Evolutionary conservation across 2,329 filamentous ascomycete genomes (phyloP).

Genomic region (Aspergillus candidus): DNA sequence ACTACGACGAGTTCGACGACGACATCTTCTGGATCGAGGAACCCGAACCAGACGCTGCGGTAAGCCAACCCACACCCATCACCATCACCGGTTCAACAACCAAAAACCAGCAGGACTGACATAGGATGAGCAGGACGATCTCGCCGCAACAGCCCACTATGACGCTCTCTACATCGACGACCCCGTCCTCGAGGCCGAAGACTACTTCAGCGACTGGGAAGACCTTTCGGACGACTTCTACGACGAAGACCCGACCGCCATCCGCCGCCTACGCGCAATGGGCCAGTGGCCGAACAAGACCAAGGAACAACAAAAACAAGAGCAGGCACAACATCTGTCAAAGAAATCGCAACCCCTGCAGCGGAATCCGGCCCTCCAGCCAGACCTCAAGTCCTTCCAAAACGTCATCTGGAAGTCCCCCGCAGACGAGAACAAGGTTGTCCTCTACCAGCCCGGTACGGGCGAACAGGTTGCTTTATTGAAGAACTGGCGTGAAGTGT

Average conservation of each 20-base stretch:
- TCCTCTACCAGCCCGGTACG: slow-evolving; percentile 33
- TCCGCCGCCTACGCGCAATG: slow-evolving; percentile 17
- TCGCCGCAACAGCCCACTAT: slow-evolving; percentile 37
- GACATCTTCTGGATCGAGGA: slow-evolving; percentile 32
- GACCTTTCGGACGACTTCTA: slow-evolving; percentile 42
- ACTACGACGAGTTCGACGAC: slow-evolving; percentile 33
- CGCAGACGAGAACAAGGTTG: slow-evolving; percentile 18
- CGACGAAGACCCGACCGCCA: slow-evolving; percentile 37
- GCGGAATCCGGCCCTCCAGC: slow-evolving; percentile 8
- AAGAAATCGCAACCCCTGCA: slow-evolving; percentile 1
- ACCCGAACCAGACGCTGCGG: slow-evolving; percentile 29
- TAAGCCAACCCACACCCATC: slow-evolving; percentile 14
- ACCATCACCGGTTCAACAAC: background rate
- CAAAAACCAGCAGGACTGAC: slow-evolving; percentile 4
- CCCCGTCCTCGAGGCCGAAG: slow-evolving; percentile 33
- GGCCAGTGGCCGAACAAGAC: slow-evolving; percentile 4
- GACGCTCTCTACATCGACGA: slow-evolving; percentile 38
- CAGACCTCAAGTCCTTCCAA: slow-evolving; percentile 29
- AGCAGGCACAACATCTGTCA: slow-evolving; percentile 12
- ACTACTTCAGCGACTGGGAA: slow-evolving; percentile 42
- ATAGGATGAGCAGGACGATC: slow-evolving; percentile 31
- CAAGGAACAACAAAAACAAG: slow-evolving; percentile 6
- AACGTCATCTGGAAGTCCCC: slow-evolving; percentile 37
- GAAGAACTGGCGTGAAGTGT: slow-evolving; percentile 43
- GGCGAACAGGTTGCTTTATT: slow-evolving; percentile 40